Evolutionary conservation across 2,329 filamentous ascomycete genomes (phyloP), one percentile per base, ranked within the genome.

Genomic region (Cryphonectria naterciae): DNA sequence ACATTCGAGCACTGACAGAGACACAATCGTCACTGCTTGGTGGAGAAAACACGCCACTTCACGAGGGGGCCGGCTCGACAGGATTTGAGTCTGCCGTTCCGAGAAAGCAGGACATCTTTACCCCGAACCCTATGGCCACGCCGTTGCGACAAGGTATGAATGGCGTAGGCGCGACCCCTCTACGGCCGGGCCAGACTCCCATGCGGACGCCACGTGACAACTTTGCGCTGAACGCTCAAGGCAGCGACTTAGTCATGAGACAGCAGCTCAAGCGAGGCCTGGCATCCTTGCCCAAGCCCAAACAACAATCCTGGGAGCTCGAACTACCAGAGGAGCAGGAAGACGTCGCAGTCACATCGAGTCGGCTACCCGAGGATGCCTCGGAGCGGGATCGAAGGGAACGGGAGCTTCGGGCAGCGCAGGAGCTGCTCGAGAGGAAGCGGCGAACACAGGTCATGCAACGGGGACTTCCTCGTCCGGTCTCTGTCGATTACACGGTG

Each of bases 41-140:
- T 73, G 96, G 95, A 19, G 96, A 99, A 75, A 98, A 98, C 77
- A 95, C 94, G 0, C 93, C 94, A 60, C 85, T 99, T 15, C 89
- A 94, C 70, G 93, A 97, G 77, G 94, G 94, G 7, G 83, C 87
- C 61, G 90, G 88, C 4, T 97, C 95, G 15, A 97, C 95, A 8
- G 95, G 95, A 0, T 97, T 98, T 76, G 93, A 96, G 75, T 92
- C 94, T 54, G 92, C 92, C 58, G 89, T 93, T 1, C 94, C 95
- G 52, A 89, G 93, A 70, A 92, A 90, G 77, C 92, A 97, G 73
- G 86, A 90, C 46, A 88, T 95, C 69, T 88, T 94, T n/a, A 99
- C 96, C 0, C 96, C 96, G 0, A 99, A 99, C 78, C 96, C 96
- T 0, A 87, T 99, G 84, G 95, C 96, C 0, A 99, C 96, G 0